Evolutionary conservation across 2,329 filamentous ascomycete species (phyloP), one percentile per base, ranked within the genome.

Genomic region (Coleophoma cylindrospora): DNA sequence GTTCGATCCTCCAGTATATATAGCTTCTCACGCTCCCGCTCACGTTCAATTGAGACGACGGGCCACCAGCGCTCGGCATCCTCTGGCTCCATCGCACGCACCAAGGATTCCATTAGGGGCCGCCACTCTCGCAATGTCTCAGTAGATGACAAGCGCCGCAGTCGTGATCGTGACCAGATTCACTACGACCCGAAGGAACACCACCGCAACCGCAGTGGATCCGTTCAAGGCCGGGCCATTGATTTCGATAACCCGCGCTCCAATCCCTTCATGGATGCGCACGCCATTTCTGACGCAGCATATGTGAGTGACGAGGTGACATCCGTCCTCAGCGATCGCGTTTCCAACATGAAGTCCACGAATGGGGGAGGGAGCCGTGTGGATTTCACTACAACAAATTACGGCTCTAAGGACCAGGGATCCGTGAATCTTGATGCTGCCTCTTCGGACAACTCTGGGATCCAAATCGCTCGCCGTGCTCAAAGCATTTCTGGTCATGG

Each of bases 231-330:
- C 11, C 54, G 53, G 11, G 47, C 47, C 7, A 44, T 58, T 13
- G 57, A 61, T 33, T 59, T 56, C 43, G 54, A 57, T 27, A 48
- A 55, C 33, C 53, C 57, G 14, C 45, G 55, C 14, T 52, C 54
- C 21, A 44, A 44, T 14, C 41, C 41, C 19, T 44, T 44, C 41
- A 27, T 15, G 6, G 41, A 44, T 27, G 41, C 19, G 7, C 22
- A 44, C n/a, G 22, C 21, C n/a, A 15, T 32, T 15, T 15, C 21
- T 17, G 21, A 9, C n/a, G 6, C 21, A 44, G 12, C 41, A 15
- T 41, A 17, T 13, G 4, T 44, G 3, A 15, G 21, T 17, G 19
- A 44, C 15, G 41, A 44, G 13, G 32, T 44, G n/a, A 15, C 22
- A 12, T 10, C 21, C 12, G 41, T 44, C 4, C 41, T 44, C 21